Evolutionary conservation across 345 rosid species (phyloP), one percentile per base, ranked within the genome.

Genomic region (Cardiospermum halicacabum): DNA sequence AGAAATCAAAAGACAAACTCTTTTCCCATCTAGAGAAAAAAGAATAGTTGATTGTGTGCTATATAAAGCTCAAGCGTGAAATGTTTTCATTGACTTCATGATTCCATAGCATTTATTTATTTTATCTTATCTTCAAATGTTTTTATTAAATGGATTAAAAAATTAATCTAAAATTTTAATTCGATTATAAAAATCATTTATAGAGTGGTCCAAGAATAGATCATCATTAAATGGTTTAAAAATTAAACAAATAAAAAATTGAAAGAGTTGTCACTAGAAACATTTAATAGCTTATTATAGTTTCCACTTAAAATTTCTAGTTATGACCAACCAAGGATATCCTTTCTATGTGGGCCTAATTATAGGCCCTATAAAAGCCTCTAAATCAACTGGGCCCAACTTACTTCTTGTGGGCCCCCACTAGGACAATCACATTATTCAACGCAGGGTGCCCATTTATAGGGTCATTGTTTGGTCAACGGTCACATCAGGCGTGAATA

Each of bases 401-500:
- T 47, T 24, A 47, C 50, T 18, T 40, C n/a, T n/a, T 15, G 47
- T 40, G 47, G 16, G 6, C 24, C 24, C n/a, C 18, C 16, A 49
- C 40, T 28, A 69, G 64, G 66, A 63, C 62, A 74, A 70, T 37
- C 60, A 4, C n/a, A n/a, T n/a, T n/a, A 42, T 48, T 27, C 62
- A 65, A 62, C n/a, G 28, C 55, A 32, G 43, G 39, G 39, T 7
- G 39, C 0, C 6, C 6, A 11, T 4, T 34, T 34, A 4, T 11
- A 34, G 26, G 71, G 77, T 68, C 59, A 74, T 49, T 12, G 42
- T 67, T 70, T 66, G 78, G 80, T 80, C 79, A 78, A 78, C 56
- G 80, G 80, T 84, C 89, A 72, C 84, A 70, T 82, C 85, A 70
- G 1, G 65, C 77, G 72, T 43, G 69, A 67, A 11, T 47, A 73